Base-by-base conservation (phyloP, 2,329 filamentous ascomycete genomes). In the Biscogniauxia marginata region DNA sequence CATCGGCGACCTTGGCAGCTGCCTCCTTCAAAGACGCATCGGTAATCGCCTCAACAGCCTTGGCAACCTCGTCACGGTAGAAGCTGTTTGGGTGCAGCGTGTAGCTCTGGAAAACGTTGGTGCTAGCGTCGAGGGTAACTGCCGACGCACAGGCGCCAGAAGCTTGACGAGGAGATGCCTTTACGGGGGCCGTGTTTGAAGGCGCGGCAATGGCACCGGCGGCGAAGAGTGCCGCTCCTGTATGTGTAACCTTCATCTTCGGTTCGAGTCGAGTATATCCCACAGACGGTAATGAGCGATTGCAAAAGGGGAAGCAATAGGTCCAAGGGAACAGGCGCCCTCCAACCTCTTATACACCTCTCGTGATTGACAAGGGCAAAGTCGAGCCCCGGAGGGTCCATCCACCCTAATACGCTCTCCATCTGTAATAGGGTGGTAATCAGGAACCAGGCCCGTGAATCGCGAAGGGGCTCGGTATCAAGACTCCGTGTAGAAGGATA, bases 11-110 rank as follows among this genome's bases (percentile, higher is more conserved):
- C 61, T 77, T 77, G 25, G 77, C 76, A 4, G 81, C 80, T 57
- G 76, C 77, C 7, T 79, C 75, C 25, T 81, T 81, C 65, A 90
- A 73, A 9, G 81, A 81, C 7, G 86, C 49, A 52, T 71, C 68
- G 46, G 59, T 59, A 7, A 71, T 63, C 48, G 50, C 48, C 47
- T 50, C 63, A 46, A 68, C 62, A 49, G 69, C 69, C 18, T 59
- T 60, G 18, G 64, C 57, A 21, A 71, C 68, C 54, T 71, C 69
- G 24, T 34, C 43, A 9, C 65, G 63, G 64, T 65, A 71, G 65
- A 70, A 70, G 49, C 54, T 65, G 65, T 71, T 71, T 39, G 69
- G 50, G 64, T 70, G 67, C 23, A 71, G 65, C 50, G 57, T 70
- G 63, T 71, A 70, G 9, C 62, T 57, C 47, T 58, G 9, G 56